Evolutionary conservation across 163 green algal species (phyloP), one percentile per base, ranked within the genome.

Genomic region (Chlamydomonas reinhardtii): DNA sequence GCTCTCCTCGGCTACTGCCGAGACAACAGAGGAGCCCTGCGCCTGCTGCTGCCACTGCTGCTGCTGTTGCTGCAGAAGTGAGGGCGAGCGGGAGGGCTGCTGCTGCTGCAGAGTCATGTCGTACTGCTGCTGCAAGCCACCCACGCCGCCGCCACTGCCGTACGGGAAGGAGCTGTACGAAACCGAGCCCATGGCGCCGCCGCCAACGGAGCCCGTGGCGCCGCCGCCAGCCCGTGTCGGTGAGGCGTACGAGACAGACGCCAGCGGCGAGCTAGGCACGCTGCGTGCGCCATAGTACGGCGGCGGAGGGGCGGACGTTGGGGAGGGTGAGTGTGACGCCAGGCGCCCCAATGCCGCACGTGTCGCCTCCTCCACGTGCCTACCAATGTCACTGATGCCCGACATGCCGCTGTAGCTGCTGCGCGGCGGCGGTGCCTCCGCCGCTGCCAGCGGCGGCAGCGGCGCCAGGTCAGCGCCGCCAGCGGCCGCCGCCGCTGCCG

Each of bases 281-380:
- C 48, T 56, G 48, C 9, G 48, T 1, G 29, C 66, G 66, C 66
- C 32, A 31, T 22, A 35, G 29, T 25, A 29, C 34, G 69, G 19
- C 32, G 19, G 19, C 19, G 69, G 16, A 4, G 69, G 20, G 3
- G 64, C 6, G 9, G 64, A 20, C 14, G 48, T 56, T 1, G 19
- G 22, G 5, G 34, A 37, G 43, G 73, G 15, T 4, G 74, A 15
- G 54, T 70, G 54, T 4, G 74, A 81, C 16, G 74, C 74, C 54
- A 81, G 32, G 32, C 74, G 74, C 32, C 74, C 74, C 22, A 81
- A 32, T 0, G 74, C 54, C 8, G 74, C 74, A 8, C 74, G 31
- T 4, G 74, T 81, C 4, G 74, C 31, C 22, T 81, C 74, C 32
- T 81, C 74, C 74, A 81, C 74, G 20, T 81, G 31, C 4, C 74